phyloP scores from a whole-genome alignment of 2,329 filamentous ascomycete genomes.

The Trichophaea hybrida region DNA sequence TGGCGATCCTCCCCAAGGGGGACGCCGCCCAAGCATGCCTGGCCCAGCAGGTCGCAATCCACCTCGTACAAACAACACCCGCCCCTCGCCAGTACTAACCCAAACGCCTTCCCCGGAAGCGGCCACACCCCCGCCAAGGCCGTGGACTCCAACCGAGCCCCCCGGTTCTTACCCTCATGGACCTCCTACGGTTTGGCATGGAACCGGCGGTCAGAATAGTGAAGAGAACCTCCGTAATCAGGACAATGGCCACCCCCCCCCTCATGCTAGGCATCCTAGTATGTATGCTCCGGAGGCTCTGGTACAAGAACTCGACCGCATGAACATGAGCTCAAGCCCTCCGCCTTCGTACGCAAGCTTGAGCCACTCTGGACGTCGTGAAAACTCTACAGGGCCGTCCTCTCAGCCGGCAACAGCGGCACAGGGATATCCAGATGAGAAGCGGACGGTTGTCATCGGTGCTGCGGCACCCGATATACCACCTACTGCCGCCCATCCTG shows the following conservation, averaged over 20 bases:
- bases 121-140: constrained; percentile 39
- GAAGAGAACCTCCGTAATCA: constrained; percentile 4
- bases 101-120: constrained; percentile 15
- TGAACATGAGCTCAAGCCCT: constrained; percentile 55
- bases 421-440: constrained; percentile 23
- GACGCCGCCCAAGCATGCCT: neutral
- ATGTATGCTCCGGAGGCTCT: constrained; percentile 19
- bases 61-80: neutral
- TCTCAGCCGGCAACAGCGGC: constrained; percentile 13
- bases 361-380: constrained; percentile 9
- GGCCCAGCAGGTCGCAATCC: neutral
- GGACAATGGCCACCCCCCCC: neutral
- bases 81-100: constrained; percentile 3
- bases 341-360: constrained; percentile 92
- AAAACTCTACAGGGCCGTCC: neutral
- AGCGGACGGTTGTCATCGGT: constrained; percentile 23
- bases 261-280: neutral
- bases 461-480: constrained; percentile 17
- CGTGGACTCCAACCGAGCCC: constrained; percentile 90
- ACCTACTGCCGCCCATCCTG: constrained; percentile 15
- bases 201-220: constrained; percentile 49
- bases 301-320: constrained; percentile 25
- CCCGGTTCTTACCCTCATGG: constrained; percentile 78
- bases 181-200: constrained; percentile 83
- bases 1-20: neutral